A percentile compares a stretch with the other conserved stretches of the same genome.
phyloP scores from a whole-genome alignment of 164 flowering plant species.

The Sedum album region DNA sequence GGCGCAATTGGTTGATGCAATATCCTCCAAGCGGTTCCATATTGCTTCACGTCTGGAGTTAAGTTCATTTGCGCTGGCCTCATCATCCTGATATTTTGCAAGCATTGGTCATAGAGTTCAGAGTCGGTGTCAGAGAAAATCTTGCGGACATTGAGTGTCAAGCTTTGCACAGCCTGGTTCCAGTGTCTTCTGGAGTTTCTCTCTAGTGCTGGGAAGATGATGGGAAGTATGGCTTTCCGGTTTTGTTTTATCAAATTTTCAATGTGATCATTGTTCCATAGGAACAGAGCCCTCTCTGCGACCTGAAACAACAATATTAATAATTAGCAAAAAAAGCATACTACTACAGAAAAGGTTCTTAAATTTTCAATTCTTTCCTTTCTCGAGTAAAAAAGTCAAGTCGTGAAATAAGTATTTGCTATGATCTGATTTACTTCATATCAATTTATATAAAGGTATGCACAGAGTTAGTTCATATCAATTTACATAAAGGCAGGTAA shows the following conservation, averaged over 20 bases:
- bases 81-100: slow-evolving; percentile 53
- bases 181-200: slow-evolving; percentile 58
- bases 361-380: not conserved
- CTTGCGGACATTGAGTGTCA: slow-evolving; percentile 64
- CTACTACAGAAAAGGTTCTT: not conserved
- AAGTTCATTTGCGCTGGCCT: slow-evolving; percentile 35
- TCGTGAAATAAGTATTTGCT: too few relatives aligned
- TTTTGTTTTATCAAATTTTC: slow-evolving; percentile 61
- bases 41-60: slow-evolving; percentile 38
- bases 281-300: too few relatives aligned
- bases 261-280: slow-evolving; percentile 79
- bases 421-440: too few relatives aligned
- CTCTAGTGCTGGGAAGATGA: too few relatives aligned
- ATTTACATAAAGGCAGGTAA: not conserved
- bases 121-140: slow-evolving; percentile 62
- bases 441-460: not conserved
- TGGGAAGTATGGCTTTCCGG: too few relatives aligned
- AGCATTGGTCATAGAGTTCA: slow-evolving; percentile 61
- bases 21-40: slow-evolving; percentile 68
- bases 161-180: slow-evolving; percentile 76
- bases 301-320: slow-evolving; percentile 31
- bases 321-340: not conserved
- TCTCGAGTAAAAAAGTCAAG: too few relatives aligned
- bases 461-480: too few relatives aligned
- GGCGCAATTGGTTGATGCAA: slow-evolving; percentile 36